A percentile compares a stretch with the other conserved stretches of the same genome.
These are phyloP conservation scores for Pseudomassariella vexata DNA, from an alignment of 2,329 filamentous ascomycete genomes.

Conservation along the genomic window DNA sequence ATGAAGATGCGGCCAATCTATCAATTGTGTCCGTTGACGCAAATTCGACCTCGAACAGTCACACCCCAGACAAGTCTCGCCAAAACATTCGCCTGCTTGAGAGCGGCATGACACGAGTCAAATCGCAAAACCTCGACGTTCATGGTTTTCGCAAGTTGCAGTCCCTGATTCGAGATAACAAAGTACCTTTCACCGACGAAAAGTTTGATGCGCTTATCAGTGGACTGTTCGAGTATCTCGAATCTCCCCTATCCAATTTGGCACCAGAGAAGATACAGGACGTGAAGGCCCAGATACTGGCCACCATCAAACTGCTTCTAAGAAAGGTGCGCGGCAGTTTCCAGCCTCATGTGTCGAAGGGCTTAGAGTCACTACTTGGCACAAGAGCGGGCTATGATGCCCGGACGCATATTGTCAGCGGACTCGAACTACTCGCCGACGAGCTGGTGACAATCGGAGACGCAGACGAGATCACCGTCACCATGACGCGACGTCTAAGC, in stretches of 20 bases:
- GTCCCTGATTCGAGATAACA: conserved; percentile 63
- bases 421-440: conserved; percentile 67
- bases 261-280: conserved; percentile 62
- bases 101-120: conserved; percentile 70
- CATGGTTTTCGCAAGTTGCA: conserved; percentile 77
- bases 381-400: conserved; percentile 63
- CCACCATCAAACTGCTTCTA: conserved; percentile 68
- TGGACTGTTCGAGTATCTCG: conserved; percentile 67
- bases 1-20: conserved; percentile 43
- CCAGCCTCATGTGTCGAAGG: conserved; percentile 60
- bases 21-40: conserved; percentile 13
- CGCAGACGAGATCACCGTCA: conserved; percentile 51
- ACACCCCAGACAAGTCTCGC: conserved; percentile 46
- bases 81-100: conserved; percentile 60
- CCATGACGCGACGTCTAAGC: conserved; percentile 44
- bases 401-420: conserved; percentile 65
- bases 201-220: conserved; percentile 63
- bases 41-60: conserved; percentile 13
- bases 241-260: conserved; percentile 50
- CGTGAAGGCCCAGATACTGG: conserved; percentile 67
- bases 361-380: conserved; percentile 60
- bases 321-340: conserved; percentile 62
- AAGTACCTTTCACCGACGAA: conserved; percentile 57
- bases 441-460: conserved; percentile 65
- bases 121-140: conserved; percentile 66